Evolutionary conservation across 2,329 filamentous ascomycete genomes (phyloP).

Genomic region (Atkinsonella texensis): DNA sequence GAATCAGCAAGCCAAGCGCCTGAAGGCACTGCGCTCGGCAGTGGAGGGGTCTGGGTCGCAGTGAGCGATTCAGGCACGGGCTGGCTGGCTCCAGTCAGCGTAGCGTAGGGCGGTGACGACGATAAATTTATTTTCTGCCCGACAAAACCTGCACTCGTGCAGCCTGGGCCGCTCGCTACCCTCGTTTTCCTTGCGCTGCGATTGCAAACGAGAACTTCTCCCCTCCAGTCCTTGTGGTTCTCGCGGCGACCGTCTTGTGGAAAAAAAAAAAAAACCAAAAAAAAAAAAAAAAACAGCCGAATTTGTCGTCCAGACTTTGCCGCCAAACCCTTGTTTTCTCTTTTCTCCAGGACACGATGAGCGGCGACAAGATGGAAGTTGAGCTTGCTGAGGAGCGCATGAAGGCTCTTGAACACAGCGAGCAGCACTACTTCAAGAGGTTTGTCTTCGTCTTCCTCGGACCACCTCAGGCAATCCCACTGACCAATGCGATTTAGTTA

Average conservation of each 20-base stretch:
- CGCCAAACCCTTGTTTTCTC: neutral
- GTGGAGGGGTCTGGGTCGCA: no score
- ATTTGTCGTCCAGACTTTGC: neutral
- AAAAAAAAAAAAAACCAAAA: no score
- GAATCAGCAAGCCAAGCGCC: neutral
- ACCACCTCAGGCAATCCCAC: neutral
- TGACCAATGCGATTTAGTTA: constrained; percentile 48
- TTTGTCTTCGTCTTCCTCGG: constrained; percentile 23
- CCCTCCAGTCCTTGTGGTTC: neutral
- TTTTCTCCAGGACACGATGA: constrained; percentile 25
- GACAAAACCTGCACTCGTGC: constrained; percentile 11
- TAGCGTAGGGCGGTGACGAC: constrained; percentile 16
- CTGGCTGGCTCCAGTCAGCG: neutral
- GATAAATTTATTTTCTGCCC: constrained; percentile 19
- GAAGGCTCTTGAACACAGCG: constrained; percentile 75
- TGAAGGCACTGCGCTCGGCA: no score
- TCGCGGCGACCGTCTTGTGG: neutral
- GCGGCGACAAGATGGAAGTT: constrained; percentile 43
- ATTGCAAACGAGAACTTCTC: neutral
- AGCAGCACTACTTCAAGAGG: constrained; percentile 99
- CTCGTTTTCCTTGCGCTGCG: constrained; percentile 4
- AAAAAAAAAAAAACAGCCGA: no score
- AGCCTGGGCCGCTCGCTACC: neutral
- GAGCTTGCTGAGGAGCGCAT: constrained; percentile 50
- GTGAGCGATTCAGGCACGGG: neutral